Percentiles rank a stretch among this genome's conserved stretches.
These are phyloP conservation scores for Exophiala calicioides DNA, from an alignment of 2,329 filamentous ascomycete species.

Conservation along the genomic window DNA sequence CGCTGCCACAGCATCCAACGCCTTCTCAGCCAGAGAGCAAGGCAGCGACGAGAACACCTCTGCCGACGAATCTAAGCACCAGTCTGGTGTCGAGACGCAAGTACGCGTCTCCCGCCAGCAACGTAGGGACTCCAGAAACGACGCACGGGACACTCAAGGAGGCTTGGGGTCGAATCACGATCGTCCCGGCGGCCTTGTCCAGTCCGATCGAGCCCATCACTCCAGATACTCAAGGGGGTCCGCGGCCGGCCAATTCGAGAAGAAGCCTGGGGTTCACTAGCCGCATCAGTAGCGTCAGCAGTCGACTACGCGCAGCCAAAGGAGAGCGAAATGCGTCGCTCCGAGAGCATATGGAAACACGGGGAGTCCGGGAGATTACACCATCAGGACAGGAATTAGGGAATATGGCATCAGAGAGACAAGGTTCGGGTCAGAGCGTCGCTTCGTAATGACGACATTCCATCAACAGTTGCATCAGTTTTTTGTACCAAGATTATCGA, in stretches of 20 bases:
- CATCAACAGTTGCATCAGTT: constrained; percentile 2
- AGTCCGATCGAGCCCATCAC: constrained; percentile 25
- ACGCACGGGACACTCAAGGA: constrained; percentile 24
- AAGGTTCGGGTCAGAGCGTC: constrained; percentile 19
- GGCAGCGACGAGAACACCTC: constrained; percentile 21
- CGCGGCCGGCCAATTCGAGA: constrained; percentile 15
- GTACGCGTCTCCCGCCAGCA: constrained; percentile 20
- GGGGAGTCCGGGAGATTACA: constrained; percentile 15
- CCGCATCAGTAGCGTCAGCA: constrained; percentile 30
- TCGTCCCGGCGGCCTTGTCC: constrained; percentile 21
- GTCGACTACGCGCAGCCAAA: constrained; percentile 27
- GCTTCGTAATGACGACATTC: constrained; percentile 9
- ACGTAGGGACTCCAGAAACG: constrained; percentile 11
- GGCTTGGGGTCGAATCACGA: constrained; percentile 29
- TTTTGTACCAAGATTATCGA: too few relatives aligned
- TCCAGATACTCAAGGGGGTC: constrained; percentile 17
- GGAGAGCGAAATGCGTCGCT: constrained; percentile 20
- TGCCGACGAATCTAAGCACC: constrained; percentile 26
- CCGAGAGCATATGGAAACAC: constrained; percentile 14
- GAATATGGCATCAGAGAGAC: constrained; percentile 23
- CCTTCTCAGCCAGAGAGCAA: constrained; percentile 12
- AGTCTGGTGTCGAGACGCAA: constrained; percentile 29
- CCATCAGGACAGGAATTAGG: constrained; percentile 23
- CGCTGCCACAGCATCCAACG: constrained; percentile 30
- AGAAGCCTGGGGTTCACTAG: constrained; percentile 30